Conservation (phyloP, 108 stramenopile genomes). For the Epithemia pelagica region DNA sequence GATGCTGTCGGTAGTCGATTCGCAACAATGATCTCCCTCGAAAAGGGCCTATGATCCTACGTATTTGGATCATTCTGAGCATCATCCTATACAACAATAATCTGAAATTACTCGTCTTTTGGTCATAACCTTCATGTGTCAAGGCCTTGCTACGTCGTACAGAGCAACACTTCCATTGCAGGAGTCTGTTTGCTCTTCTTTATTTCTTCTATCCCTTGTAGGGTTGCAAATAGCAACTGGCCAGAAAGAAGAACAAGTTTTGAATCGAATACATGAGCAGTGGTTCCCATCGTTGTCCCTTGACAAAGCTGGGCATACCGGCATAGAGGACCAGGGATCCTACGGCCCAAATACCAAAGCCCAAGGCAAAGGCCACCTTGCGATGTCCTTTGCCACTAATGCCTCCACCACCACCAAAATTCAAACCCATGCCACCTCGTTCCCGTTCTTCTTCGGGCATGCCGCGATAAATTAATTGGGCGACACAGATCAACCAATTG, state of each 20-base stretch:
- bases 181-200: no score
- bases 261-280: conserved; percentile 58
- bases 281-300: conserved; percentile 48
- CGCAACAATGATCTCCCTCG: no score
- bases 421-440: conserved; percentile 26
- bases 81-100: no score
- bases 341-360: conserved; percentile 21
- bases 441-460: conserved; percentile 59
- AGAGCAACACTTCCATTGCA: no score
- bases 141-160: no score
- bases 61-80: no score
- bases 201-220: conserved; percentile 50
- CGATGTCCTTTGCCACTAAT: conserved; percentile 13
- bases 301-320: conserved; percentile 35
- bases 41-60: no score
- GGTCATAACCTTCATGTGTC: no score
- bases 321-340: conserved; percentile 27
- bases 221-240: conserved; percentile 40
- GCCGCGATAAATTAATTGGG: conserved; percentile 72
- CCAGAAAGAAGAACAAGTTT: conserved; percentile 30
- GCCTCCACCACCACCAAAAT: conserved; percentile 23
- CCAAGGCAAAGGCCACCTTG: conserved; percentile 43
- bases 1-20: no score
- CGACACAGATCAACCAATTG: conserved; percentile 68
- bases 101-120: no score